Base-by-base conservation (phyloP, 2,329 filamentous ascomycete genomes). In the Aspergillus sp. region DNA sequence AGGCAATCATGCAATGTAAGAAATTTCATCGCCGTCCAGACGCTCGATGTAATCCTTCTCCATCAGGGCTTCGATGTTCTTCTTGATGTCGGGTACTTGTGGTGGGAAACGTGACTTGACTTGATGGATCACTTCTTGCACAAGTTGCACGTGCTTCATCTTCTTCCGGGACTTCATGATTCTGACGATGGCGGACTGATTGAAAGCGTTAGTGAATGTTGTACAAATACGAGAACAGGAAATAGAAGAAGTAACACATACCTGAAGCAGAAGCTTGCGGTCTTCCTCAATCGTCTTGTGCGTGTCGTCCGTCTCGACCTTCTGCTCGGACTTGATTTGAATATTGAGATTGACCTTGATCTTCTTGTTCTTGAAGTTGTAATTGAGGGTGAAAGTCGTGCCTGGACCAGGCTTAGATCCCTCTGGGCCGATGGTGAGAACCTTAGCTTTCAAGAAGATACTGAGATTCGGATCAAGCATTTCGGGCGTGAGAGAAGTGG, bases 221-320 rank as follows among this genome's bases (percentile, higher is more conserved):
- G 11, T 42, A 34, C 33, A 27, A 15, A 57, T n/a, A 46, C 17
- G 2, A 11, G 46, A 5, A 7, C 4, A n/a, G 22, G 20, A 61
- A 46, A 7, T 44, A 15, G 39, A 39, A 63, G 78, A 47, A 56
- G 52, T 56, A 54, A 82, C 88, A 82, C 88, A 76, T 84, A 96
- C 93, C 88, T 99, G 95, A 73, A 98, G 89, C 58, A 99, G 85
- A 60, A 99, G 82, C 78, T 98, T 98, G 61, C 95, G 86, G 75
- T 99, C 95, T 77, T 99, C 95, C 79, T 99, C 95, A 67, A 99
- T 97, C 3, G 92, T 98, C 86, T 99, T 99, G 82, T 98, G 96
- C 6, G 95, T 99, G 73, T 99, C 95, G 61, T 91, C 93, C 64
- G 92, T 89, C 75, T 99, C 95, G 63, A 95, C 90, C 83, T 97